Conservation (phyloP, 495 filamentous ascomycete genomes). For the Neurospora cerealis region DNA sequence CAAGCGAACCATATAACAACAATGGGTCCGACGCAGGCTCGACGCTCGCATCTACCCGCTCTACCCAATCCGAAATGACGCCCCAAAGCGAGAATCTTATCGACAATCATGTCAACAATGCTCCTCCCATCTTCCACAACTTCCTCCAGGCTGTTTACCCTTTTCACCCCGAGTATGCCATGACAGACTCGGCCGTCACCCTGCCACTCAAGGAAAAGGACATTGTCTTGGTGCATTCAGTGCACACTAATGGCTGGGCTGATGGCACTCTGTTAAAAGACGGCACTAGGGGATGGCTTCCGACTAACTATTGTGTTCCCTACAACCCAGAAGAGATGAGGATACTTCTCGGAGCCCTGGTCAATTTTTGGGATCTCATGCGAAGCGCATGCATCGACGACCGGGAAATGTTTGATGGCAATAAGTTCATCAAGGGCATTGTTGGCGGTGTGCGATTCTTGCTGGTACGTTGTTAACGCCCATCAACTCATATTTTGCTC, state of each 20-base stretch:
- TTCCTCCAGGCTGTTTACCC: conserved; percentile 95
- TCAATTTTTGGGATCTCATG: conserved; percentile 89
- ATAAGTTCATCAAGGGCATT: conserved; percentile 83
- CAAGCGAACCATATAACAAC: conserved; percentile 10
- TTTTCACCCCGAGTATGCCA: conserved; percentile 67
- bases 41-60: conserved; percentile 30
- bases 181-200: conserved; percentile 69
- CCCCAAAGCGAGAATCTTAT: conserved; percentile 40
- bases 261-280: conserved; percentile 90
- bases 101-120: background rate
- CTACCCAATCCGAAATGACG: conserved; percentile 51
- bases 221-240: conserved; percentile 87
- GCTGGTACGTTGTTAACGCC: conserved; percentile 49
- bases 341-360: conserved; percentile 73
- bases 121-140: conserved; percentile 72
- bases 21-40: conserved; percentile 26
- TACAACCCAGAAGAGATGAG: conserved; percentile 84
- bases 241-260: conserved; percentile 98
- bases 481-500: background rate
- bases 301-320: conserved; percentile 95
- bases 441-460: conserved; percentile 88
- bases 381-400: conserved; percentile 53
- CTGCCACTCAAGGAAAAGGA: conserved; percentile 82
- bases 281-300: conserved; percentile 89
- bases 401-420: conserved; percentile 66